phyloP scores from a whole-genome alignment of 2,329 filamentous ascomycete species.

The Aspergillus phoenicis region DNA sequence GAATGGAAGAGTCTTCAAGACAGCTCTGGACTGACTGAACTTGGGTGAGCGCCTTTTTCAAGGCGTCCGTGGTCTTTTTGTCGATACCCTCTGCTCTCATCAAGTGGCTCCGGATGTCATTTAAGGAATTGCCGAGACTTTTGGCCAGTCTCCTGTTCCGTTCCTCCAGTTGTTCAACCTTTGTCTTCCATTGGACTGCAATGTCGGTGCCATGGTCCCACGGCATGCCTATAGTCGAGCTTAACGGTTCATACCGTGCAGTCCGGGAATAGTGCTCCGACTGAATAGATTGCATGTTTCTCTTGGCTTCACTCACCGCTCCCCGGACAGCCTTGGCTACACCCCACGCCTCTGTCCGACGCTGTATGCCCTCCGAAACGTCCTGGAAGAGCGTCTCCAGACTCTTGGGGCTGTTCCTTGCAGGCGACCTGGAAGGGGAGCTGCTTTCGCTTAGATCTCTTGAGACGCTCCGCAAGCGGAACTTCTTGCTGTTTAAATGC shows the following conservation, averaged over 20 bases:
- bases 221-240: slow-evolving; percentile 18
- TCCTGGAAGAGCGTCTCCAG: slow-evolving; percentile 52
- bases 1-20: slow-evolving; percentile 43
- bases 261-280: slow-evolving; percentile 38
- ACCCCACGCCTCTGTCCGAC: slow-evolving; percentile 52
- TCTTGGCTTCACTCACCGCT: slow-evolving; percentile 50
- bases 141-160: slow-evolving; percentile 46
- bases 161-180: slow-evolving; percentile 40
- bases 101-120: slow-evolving; percentile 43
- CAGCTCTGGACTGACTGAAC: slow-evolving; percentile 48
- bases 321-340: slow-evolving; percentile 53
- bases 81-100: slow-evolving; percentile 29
- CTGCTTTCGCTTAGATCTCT: slow-evolving; percentile 30
- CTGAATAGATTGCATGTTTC: slow-evolving; percentile 51
- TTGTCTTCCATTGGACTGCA: slow-evolving; percentile 33
- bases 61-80: slow-evolving; percentile 29
- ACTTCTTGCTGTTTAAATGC: slow-evolving; percentile 21
- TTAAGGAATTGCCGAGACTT: slow-evolving; percentile 45
- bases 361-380: slow-evolving; percentile 52
- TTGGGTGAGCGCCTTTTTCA: slow-evolving; percentile 43
- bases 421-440: slow-evolving; percentile 42
- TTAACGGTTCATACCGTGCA: slow-evolving; percentile 21
- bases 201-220: slow-evolving; percentile 18
- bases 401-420: slow-evolving; percentile 42
- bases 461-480: slow-evolving; percentile 34